Percentiles rank a stretch among this genome's conserved stretches.
phyloP scores from a whole-genome alignment of 2,329 filamentous ascomycete genomes.

The Microsporum canis region DNA sequence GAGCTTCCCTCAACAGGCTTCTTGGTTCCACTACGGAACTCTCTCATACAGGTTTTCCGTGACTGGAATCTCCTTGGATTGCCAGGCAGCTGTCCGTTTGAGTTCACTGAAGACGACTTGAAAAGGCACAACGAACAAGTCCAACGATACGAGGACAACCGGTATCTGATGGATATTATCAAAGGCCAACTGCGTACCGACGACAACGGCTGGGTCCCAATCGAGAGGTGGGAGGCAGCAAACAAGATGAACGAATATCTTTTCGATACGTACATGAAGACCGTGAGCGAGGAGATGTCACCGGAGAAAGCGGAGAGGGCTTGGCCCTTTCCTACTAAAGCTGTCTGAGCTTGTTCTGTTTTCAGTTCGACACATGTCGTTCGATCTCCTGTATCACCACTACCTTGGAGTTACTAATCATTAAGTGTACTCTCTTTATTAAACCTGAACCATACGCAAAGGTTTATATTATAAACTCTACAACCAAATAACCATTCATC shows the following conservation, averaged over 20 bases:
- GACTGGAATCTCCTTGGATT: slow-evolving; percentile 4
- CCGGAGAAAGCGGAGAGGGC: slow-evolving; percentile 12
- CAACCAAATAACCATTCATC: too few relatives aligned
- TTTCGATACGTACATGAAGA: slow-evolving; percentile 24
- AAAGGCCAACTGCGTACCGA: slow-evolving; percentile 19
- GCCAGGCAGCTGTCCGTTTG: slow-evolving; percentile 1
- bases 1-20: not conserved
- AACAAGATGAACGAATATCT: slow-evolving; percentile 20
- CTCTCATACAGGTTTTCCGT: not conserved
- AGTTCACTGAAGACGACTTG: slow-evolving; percentile 17
- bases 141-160: slow-evolving; percentile 4
- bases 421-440: too few relatives aligned
- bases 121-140: slow-evolving; percentile 13
- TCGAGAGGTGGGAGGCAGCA: slow-evolving; percentile 21
- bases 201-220: slow-evolving; percentile 25
- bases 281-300: slow-evolving; percentile 11
- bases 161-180: slow-evolving; percentile 17
- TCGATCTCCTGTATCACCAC: too few relatives aligned
- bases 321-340: slow-evolving; percentile 11
- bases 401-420: too few relatives aligned
- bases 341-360: not conserved
- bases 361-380: not conserved
- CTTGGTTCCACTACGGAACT: not conserved
- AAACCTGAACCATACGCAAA: too few relatives aligned
- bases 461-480: too few relatives aligned